Base-by-base conservation (phyloP, 2,329 filamentous ascomycete genomes). In the Trichoderma endophyticum region DNA sequence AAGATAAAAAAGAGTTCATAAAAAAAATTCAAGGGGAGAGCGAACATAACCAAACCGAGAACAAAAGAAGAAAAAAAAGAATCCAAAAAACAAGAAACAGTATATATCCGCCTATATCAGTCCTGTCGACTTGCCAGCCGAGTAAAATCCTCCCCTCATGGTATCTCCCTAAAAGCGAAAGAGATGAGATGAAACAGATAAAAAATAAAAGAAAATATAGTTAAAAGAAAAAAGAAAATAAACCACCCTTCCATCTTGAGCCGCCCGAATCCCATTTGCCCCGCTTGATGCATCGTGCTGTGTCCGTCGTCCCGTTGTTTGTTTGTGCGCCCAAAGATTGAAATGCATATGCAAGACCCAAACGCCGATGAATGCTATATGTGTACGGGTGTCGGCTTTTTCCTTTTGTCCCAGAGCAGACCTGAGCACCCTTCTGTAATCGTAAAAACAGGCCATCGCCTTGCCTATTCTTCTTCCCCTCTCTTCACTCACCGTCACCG, bases 281-380 rank as follows among this genome's bases (percentile, higher is more conserved):
- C 66, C 56, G 66, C 57, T 54, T 30, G 39, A 63, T 70, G 67
- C 67, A 70, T 63, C 59, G 9, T 62, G 28, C 51, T 70, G 43
- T 63, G 59, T 62, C 67, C 66, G 36, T 60, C 56, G 36, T 60
- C 56, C 56, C 51, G 18, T 61, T 61, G 66, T 69, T 36, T 59
- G 66, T 69, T 36, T 59, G 66, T 61, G 66, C 66, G 66, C 66
- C 65, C 24, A 69, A 61, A n/a, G 21, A n/a, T 69, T 39, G 54
- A 69, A 60, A 69, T 48, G 56, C 62, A 69, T 69, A 32, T 60
- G 51, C 66, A 48, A 69, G 56, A 60, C 56, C 66, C 56, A 69
- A 69, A 69, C 66, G 66, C 66, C 66, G 28, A 69, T 61, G 66
- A 34, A 61, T 69, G 66, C 56, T 59, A 43, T 59, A 30, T 59